Base-by-base conservation (phyloP, 2,329 filamentous ascomycete genomes). In the Pseudogymnoascus sp. region DNA sequence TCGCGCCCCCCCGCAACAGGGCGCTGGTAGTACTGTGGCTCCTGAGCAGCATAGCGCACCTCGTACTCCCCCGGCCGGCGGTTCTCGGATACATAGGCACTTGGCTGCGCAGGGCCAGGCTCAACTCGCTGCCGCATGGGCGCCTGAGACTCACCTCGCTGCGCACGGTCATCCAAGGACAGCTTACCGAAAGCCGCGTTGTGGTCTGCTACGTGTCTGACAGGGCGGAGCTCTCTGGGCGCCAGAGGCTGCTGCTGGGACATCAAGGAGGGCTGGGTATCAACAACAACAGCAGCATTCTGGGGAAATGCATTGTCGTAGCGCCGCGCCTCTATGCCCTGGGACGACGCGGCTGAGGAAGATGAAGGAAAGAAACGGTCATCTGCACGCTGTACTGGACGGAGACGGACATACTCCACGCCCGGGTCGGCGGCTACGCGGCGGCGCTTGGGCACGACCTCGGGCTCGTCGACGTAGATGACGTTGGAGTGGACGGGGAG, bases 371-470 rank as follows among this genome's bases (percentile, higher is more conserved):
- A 53, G 44, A 53, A 53, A 29, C 23, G 44, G 2, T 53, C 44
- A 21, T 40, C 60, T 13, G 60, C 19, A 23, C 26, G 33, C 2
- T 13, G 6, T 17, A 31, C 42, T 10, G 33, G 37, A 21, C 26
- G 35, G 6, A 61, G 33, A 61, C 60, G 60, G 6, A 61, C 60
- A 61, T 40, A 61, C 19, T 61, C 33, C 2, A 53, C 15, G n/a
- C 33, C 42, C 2, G 11, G 19, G 17, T 17, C n/a, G 7, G 35
- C 31, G 17, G 23, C 26, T 53, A 61, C 38, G 42, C 60, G 60
- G 33, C 38, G 60, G 33, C 60, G 60, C 38, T 61, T 61, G 21
- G 33, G 44, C 44, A 53, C 15, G 23, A 53, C 44, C 29, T 31
- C 42, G 21, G n/a, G 35, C 21, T 61, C 60, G 5, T 53, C 38